These are phyloP conservation scores for Hypoxylon rickii DNA, from an alignment of 495 filamentous ascomycete genomes.

Conservation along the genomic window DNA sequence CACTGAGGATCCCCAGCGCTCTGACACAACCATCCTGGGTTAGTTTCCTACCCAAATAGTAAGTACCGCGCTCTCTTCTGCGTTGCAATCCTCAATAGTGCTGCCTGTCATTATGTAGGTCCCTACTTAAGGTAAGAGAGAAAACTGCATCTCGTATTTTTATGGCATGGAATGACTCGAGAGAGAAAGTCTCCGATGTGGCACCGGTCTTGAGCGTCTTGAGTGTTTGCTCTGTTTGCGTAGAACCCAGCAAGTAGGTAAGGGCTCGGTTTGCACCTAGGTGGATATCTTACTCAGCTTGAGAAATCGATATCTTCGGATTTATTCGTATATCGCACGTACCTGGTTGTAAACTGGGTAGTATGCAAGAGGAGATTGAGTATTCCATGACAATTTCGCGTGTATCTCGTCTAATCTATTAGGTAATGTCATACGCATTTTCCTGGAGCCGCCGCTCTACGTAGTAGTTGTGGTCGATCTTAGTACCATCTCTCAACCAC, in stretches of 20 bases:
- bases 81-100: not conserved
- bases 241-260: no score
- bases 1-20: constrained; percentile 15
- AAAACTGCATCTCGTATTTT: not conserved
- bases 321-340: no score
- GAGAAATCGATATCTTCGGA: not conserved
- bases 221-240: no score
- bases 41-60: not conserved
- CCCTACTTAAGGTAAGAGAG: no score
- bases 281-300: no score
- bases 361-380: no score
- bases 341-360: no score
- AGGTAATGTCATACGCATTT: constrained; percentile 7
- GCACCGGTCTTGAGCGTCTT: no score
- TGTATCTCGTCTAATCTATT: constrained; percentile 3
- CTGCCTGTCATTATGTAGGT: not conserved
- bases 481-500: not conserved
- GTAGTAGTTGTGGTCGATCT: constrained; percentile 11
- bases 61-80: no score
- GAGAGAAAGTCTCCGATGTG: not conserved
- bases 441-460: not conserved
- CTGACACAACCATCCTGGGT: constrained; percentile 5
- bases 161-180: not conserved
- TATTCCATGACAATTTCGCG: constrained; percentile 10
- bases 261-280: no score